Conservation (phyloP, 495 filamentous ascomycete species). For the Penicillium desertorum region DNA sequence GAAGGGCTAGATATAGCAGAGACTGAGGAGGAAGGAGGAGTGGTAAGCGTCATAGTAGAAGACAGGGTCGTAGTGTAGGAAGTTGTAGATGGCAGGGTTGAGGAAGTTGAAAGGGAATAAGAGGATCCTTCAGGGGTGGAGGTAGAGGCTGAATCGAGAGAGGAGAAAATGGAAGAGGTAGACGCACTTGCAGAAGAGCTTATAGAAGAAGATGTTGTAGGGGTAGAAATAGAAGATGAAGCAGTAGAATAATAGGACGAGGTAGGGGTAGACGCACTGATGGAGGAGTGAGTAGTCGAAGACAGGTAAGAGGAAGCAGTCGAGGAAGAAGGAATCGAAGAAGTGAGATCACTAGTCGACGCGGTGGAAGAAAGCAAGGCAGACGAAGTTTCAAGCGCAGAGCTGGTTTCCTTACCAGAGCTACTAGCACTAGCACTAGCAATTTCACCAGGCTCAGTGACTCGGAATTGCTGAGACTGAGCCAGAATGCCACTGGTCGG, state of each 20-base stretch:
- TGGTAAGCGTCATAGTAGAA: slow-evolving; percentile 7
- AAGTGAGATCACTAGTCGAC: slow-evolving; percentile 19
- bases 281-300: slow-evolving; percentile 27
- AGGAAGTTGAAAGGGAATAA: not conserved
- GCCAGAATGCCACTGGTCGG: slow-evolving; percentile 32
- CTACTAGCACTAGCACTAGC: slow-evolving; percentile 13
- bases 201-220: slow-evolving; percentile 27
- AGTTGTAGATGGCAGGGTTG: not conserved
- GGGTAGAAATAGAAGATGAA: slow-evolving; percentile 24
- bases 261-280: slow-evolving; percentile 29
- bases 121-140: not conserved
- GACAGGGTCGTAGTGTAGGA: not conserved
- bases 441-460: slow-evolving; percentile 23
- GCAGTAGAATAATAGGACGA: slow-evolving; percentile 23
- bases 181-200: slow-evolving; percentile 17
- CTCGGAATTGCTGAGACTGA: slow-evolving; percentile 38
- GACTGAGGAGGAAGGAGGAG: not conserved
- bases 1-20: not conserved
- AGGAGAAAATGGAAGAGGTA: slow-evolving; percentile 17
- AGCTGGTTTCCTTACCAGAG: slow-evolving; percentile 36
- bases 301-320: slow-evolving; percentile 27
- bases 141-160: slow-evolving; percentile 5
- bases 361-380: slow-evolving; percentile 16
- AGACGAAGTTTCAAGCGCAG: slow-evolving; percentile 27
- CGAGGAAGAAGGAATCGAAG: slow-evolving; percentile 19